Evolutionary conservation across 805 yeast species (phyloP).

Genomic region (Isabelozyma heimii): DNA sequence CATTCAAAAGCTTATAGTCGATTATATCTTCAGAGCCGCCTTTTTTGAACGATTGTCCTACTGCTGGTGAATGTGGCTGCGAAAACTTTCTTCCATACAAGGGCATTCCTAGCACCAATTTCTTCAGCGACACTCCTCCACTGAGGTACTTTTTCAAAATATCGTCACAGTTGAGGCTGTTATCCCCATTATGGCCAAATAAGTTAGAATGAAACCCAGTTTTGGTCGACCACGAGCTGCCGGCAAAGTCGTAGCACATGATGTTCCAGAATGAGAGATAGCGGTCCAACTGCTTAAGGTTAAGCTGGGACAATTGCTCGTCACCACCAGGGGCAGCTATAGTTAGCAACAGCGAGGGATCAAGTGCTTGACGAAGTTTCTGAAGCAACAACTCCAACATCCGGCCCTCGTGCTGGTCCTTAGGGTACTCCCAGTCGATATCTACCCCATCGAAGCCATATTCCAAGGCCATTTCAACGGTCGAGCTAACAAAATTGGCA

Average conservation of each 20-base stretch:
- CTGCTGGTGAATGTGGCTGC: slow-evolving; percentile 31
- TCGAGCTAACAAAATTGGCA: slow-evolving; percentile 47
- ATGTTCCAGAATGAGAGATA: slow-evolving; percentile 72
- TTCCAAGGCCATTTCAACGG: slow-evolving; percentile 44
- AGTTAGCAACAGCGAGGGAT: slow-evolving; percentile 47
- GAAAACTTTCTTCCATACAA: slow-evolving; percentile 60
- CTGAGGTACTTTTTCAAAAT: slow-evolving; percentile 45
- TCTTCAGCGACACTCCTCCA: slow-evolving; percentile 43
- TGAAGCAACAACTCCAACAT: slow-evolving; percentile 43
- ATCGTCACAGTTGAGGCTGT: slow-evolving; percentile 44
- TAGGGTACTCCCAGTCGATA: slow-evolving; percentile 93
- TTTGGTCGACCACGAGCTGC: slow-evolving; percentile 60
- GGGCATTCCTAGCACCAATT: slow-evolving; percentile 83
- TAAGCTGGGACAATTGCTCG: slow-evolving; percentile 41
- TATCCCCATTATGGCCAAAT: slow-evolving; percentile 43
- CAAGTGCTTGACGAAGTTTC: slow-evolving; percentile 36
- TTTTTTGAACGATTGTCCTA: slow-evolving; percentile 39
- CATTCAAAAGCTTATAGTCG: slow-evolving; percentile 57
- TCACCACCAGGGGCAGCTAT: slow-evolving; percentile 75
- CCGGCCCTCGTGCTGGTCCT: slow-evolving; percentile 41
- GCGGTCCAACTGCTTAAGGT: slow-evolving; percentile 53
- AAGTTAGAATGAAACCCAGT: slow-evolving; percentile 70
- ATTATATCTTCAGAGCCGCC: slow-evolving; percentile 37
- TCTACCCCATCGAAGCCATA: slow-evolving; percentile 88
- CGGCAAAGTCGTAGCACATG: slow-evolving; percentile 89